Base-by-base conservation (phyloP, 2,329 filamentous ascomycete genomes). In the Cladosporium oxysporum region DNA sequence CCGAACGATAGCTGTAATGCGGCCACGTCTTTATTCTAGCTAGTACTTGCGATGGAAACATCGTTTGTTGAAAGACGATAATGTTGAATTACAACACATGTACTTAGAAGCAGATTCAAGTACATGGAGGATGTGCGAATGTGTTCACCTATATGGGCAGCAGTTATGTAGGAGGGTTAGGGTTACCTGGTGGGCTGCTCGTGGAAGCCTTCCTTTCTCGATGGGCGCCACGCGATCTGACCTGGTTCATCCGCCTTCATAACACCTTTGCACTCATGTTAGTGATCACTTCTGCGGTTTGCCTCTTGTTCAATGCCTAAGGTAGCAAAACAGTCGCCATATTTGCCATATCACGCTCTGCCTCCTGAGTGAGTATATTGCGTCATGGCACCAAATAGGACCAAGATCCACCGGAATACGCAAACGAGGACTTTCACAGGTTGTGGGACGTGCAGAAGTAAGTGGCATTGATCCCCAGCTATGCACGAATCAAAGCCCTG, bases 401-500 rank as follows among this genome's bases (percentile, higher is more conserved):
- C 35, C 16, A 62, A 62, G 59, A 37, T 5, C 6, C 28, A 52
- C 14, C 59, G 59, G 4, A 62, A 62, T n/a, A 62, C 44, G 12
- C 41, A 62, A 26, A 33, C 41, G 14, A 23, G 59, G 23, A 35
- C 47, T 31, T 62, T 62, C 26, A 62, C 59, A 29, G 59, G 59
- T 11, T 62, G 59, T 35, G 59, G 59, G 16, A 35, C 59, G 58
- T 62, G 44, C 44, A 62, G 59, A 23, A 62, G 37, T 44, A 44
- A 44, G 37, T 44, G 37, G 37, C 37, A 44, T 44, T 44, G 37
- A 7, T n/a, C 18, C 37, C 18, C 16, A 44, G 16, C 18, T 44
- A 44, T 44, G 37, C n/a, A n/a, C 16, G 18, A 21, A 18, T n/a
- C 18, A 44, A 44, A 44, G 16, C 18, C 18, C 37, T 44, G n/a